A percentile compares a stretch with the other conserved stretches of the same genome.
phyloP scores from a whole-genome alignment of 257 asterid genomes.

The Rubia yunnanensis region DNA sequence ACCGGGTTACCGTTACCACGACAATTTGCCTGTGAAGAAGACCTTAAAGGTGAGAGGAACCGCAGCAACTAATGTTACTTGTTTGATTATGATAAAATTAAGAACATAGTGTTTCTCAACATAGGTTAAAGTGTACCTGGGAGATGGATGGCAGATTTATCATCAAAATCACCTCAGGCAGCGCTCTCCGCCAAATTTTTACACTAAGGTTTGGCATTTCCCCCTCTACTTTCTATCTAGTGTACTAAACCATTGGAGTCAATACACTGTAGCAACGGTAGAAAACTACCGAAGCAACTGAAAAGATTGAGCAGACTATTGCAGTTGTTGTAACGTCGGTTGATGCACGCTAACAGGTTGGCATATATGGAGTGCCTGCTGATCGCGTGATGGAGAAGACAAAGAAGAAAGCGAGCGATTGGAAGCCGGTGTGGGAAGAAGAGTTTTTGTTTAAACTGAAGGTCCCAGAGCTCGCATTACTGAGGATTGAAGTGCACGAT shows the following conservation, averaged over 20 bases:
- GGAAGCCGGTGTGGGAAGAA: conserved; percentile 61
- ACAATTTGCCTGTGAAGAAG: conserved; percentile 41
- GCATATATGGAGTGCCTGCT: conserved; percentile 55
- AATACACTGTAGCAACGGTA: too few species aligned
- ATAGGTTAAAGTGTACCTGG: conserved; percentile 81
- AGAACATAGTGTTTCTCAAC: neutral
- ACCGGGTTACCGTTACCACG: conserved; percentile 40
- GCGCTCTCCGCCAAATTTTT: conserved; percentile 87
- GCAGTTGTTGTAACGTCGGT: too few species aligned
- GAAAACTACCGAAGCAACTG: too few species aligned
- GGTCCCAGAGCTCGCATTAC: conserved; percentile 57
- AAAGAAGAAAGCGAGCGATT: conserved; percentile 33
- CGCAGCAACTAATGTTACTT: neutral
- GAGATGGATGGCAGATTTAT: conserved; percentile 94
- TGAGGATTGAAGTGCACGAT: conserved; percentile 62
- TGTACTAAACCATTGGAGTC: too few species aligned
- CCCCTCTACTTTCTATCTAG: too few species aligned
- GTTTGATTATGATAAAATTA: conserved; percentile 1
- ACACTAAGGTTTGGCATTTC: conserved; percentile 48
- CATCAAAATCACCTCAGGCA: conserved; percentile 69
- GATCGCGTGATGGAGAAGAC: conserved; percentile 46
- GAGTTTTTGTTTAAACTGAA: conserved; percentile 49
- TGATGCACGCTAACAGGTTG: too few species aligned
- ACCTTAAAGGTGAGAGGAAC: conserved; percentile 44
- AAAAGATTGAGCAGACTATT: too few species aligned